phyloP scores from a whole-genome alignment of 139 green algal genomes.

The Eudorina sp. region DNA sequence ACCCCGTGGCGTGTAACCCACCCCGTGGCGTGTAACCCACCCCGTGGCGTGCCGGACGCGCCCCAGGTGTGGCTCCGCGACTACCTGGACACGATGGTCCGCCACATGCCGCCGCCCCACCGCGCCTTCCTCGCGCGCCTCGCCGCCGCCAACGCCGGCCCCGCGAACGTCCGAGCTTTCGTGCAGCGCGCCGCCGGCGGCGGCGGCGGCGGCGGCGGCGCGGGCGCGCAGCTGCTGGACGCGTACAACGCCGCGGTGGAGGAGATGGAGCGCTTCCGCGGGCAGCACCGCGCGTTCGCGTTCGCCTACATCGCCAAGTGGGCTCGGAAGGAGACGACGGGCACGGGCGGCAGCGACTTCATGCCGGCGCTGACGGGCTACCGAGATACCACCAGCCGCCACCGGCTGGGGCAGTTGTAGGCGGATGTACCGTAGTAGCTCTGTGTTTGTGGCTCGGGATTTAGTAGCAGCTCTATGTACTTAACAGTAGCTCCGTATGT shows the following conservation, averaged over 20 bases:
- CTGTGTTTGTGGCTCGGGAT: too few relatives aligned
- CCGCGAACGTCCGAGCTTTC: slow-evolving; percentile 9
- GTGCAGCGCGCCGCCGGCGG: neutral
- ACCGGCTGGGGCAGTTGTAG: slow-evolving; percentile 49
- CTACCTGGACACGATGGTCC: slow-evolving; percentile 61
- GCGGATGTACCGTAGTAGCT: too few relatives aligned
- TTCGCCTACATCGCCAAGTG: slow-evolving; percentile 63
- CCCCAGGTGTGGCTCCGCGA: slow-evolving; percentile 49
- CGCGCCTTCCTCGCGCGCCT: slow-evolving; percentile 52
- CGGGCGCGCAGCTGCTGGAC: slow-evolving; percentile 35
- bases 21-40: too few relatives aligned
- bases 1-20: too few relatives aligned
- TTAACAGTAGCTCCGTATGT: too few relatives aligned
- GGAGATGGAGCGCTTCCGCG: slow-evolving; percentile 62
- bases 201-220: neutral
- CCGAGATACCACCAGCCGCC: slow-evolving; percentile 47
- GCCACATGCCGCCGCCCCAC: slow-evolving; percentile 68
- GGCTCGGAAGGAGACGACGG: slow-evolving; percentile 11
- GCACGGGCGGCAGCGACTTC: slow-evolving; percentile 66
- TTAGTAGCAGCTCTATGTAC: too few relatives aligned
- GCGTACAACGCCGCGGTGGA: slow-evolving; percentile 60
- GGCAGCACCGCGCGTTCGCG: slow-evolving; percentile 59
- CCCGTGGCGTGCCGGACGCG: neutral
- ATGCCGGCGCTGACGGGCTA: slow-evolving; percentile 64
- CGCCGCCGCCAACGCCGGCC: neutral